Evolutionary conservation across 176 grass and related monocot species (phyloP).

Genomic region (Oryza nivara): DNA sequence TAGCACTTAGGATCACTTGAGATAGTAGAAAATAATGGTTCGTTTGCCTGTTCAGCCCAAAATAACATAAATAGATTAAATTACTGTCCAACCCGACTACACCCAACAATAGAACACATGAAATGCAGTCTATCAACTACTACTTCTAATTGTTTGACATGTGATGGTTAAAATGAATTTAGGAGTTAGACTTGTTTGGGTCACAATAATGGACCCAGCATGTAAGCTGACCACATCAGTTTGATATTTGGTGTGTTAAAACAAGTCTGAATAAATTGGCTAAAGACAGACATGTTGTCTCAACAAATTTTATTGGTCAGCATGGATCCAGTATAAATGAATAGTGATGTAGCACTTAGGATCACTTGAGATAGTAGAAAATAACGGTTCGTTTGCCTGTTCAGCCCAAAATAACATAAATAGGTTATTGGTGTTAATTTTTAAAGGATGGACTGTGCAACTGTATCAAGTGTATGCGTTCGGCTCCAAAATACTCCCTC

Average conservation of each 20-base stretch:
- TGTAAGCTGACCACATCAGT: not conserved
- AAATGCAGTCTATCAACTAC: conserved; percentile 2
- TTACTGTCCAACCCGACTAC: not conserved
- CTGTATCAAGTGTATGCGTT: conserved; percentile 10
- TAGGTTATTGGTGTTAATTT: not conserved
- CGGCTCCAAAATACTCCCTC: not conserved
- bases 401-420: not conserved
- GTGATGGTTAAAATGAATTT: not conserved
- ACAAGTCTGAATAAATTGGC: conserved; percentile 2
- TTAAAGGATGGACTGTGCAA: not conserved
- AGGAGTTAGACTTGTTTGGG: not conserved
- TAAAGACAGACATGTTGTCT: not conserved
- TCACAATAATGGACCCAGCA: conserved; percentile 10
- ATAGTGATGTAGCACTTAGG: not conserved
- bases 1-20: not conserved
- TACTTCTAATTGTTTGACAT: not conserved
- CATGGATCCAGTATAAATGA: not conserved
- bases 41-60: not conserved
- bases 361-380: not conserved
- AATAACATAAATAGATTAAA: not conserved
- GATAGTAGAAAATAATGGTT: not conserved
- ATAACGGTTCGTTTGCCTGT: not conserved
- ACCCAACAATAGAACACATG: not conserved
- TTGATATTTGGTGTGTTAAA: not conserved
- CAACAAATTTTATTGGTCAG: not conserved